Conservation (phyloP, 129 eudicot species). For the Artemisia annua region DNA sequence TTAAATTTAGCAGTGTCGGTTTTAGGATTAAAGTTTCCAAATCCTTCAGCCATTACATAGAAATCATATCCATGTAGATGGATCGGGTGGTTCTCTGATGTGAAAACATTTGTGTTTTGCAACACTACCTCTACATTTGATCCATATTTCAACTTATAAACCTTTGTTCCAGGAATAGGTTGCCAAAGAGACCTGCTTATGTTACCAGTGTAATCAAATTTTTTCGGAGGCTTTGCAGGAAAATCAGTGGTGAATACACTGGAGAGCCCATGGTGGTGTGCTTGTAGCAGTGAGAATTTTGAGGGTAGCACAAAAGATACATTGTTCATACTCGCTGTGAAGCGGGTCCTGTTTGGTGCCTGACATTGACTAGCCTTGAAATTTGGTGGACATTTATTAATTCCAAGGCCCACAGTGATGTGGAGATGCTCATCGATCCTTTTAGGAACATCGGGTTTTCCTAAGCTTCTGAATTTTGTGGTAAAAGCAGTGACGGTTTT, state of each 20-base stretch:
- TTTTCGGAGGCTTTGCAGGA: constrained; percentile 62
- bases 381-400: constrained; percentile 60
- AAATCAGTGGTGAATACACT: constrained; percentile 85
- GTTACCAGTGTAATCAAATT: constrained; percentile 90
- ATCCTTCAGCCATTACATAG: constrained; percentile 78
- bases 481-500: constrained; percentile 75
- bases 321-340: constrained; percentile 94
- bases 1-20: constrained; percentile 72
- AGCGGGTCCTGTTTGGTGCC: constrained; percentile 91
- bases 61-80: constrained; percentile 97
- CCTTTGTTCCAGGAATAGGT: constrained; percentile 60
- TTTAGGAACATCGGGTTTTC: constrained; percentile 53
- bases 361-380: constrained; percentile 54
- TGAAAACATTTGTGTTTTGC: constrained; percentile 79
- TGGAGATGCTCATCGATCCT: constrained; percentile 64
- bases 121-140: constrained; percentile 69
- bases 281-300: constrained; percentile 73
- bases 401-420: constrained; percentile 77
- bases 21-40: constrained; percentile 79
- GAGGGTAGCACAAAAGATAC: constrained; percentile 78
- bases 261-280: constrained; percentile 61
- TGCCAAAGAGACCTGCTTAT: constrained; percentile 79
- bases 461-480: constrained; percentile 59
- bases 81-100: constrained; percentile 90
- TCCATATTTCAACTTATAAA: constrained; percentile 69